Base-by-base conservation (phyloP, 495 filamentous ascomycete genomes). In the Tuber umbilicatum region DNA sequence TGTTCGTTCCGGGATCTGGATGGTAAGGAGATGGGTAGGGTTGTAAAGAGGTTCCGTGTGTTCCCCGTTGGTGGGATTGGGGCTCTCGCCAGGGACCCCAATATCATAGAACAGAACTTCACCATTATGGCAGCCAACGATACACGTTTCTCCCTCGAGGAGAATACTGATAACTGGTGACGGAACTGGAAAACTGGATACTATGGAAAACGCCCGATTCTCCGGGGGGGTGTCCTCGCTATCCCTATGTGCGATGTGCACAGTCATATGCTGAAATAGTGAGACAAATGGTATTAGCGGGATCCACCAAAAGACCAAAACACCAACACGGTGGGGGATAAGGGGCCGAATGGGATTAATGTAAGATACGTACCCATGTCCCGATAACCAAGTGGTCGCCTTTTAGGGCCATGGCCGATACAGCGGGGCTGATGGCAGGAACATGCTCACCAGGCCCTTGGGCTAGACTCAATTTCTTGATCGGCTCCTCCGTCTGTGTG, bases 141-240 rank as follows among this genome's bases (percentile, higher is more conserved):
- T 79, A 38, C 77, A 79, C 43, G 72, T 79, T 31, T 64, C 78
- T n/a, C 75, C 77, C 60, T 79, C 77, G 9, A 79, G 67, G 10
- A 79, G 69, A 74, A 79, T 79, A 64, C 77, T 79, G 72, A 75
- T 50, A 31, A 79, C 77, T 41, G 77, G 77, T 40, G 77, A 79
- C 23, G 76, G 77, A 47, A 78, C 77, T 5, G 75, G 76, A 50
- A 79, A 79, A 41, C 71, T 74, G 67, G 76, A 72, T 40, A 79
- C 77, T 38, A 79, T 41, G 41, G 77, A 79, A 78, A 79, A 79
- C 27, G 77, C 76, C 17, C 77, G 77, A 47, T 47, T 74, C 50
- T 71, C 69, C 45, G 37, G 16, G 31, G 77, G 42, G 35, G 41
- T 69, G 69, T 69, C 72, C 47, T 75, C 45, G 31, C 43, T 19